Evolutionary conservation across 768 basidiomycete genomes (phyloP), one percentile per base, ranked within the genome.

Genomic region (Cystobasidium tubakii): DNA sequence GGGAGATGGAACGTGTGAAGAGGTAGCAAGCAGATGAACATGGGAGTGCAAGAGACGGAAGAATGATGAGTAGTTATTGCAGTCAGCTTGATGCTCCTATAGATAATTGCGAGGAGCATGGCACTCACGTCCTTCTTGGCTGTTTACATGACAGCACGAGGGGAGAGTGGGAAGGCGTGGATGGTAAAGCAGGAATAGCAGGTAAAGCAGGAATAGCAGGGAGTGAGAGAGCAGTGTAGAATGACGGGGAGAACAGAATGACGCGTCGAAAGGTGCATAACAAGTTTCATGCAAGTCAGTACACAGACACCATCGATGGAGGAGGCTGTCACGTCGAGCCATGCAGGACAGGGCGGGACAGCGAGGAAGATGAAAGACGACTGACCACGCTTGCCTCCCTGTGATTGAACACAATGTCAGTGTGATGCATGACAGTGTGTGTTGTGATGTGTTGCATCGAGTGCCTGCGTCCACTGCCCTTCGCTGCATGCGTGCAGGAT

Each of bases 61-160:
- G 9, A 15, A 13, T 13, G 60, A 12, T 10, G 60, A 23, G 60
- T 10, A n/a, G 31, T 15, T 19, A 42, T 21, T 27, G 42, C 62
- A 63, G n/a, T 50, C 15, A 50, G 46, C 21, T 23, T 33, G 9
- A 43, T 12, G 46, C 34, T 15, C 10, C n/a, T 9, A 55, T 10
- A 55, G n/a, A n/a, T n/a, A 7, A n/a, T 9, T 7, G n/a, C 7
- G 53, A 55, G n/a, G n/a, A n/a, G n/a, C n/a, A 7, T 9, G 10
- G 7, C n/a, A 60, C 57, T 60, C 27, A 60, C 57, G 57, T 60
- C 57, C 57, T 60, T 60, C 57, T 60, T 60, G 57, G 23, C 57
- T 60, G 57, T 60, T 50, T 50, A 50, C 46, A 50, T 50, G 46
- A n/a, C 7, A 31, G 23, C 9, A 12, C 12, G 36, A 23, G 13